These are phyloP conservation scores for Jatropha curcas DNA, from an alignment of 345 rosid genomes.

Conservation along the genomic window DNA sequence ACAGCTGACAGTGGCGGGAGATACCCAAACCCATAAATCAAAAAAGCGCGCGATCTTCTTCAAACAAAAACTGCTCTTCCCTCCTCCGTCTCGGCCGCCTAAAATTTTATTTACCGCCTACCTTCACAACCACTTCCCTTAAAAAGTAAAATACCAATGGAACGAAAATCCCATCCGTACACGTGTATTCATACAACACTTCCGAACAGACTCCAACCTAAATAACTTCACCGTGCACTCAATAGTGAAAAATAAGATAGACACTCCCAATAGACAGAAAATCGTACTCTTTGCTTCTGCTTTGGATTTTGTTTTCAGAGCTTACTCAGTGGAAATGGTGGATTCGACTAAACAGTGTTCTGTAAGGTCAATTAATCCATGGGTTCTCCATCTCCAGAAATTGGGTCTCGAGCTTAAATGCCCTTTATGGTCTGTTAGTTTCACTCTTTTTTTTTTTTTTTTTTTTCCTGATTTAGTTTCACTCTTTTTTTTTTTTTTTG, in stretches of 20 bases:
- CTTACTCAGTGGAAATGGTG: slow-evolving; percentile 35
- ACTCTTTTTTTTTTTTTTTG: background rate
- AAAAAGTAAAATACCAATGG: background rate
- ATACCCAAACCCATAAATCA: background rate
- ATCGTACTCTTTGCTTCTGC: background rate
- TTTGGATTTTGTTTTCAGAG: background rate
- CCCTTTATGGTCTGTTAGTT: slow-evolving; percentile 66
- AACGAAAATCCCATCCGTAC: background rate
- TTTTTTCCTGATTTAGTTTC: background rate
- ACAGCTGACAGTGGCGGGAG: background rate
- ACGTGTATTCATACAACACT: background rate
- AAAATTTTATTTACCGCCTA: background rate
- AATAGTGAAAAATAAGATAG: too few species aligned
- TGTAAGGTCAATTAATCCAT: slow-evolving; percentile 53
- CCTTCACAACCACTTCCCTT: background rate
- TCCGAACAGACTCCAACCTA: too few species aligned
- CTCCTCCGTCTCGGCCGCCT: background rate
- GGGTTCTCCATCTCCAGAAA: slow-evolving; percentile 78
- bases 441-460: background rate
- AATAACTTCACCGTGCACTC: too few species aligned
- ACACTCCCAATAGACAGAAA: too few species aligned
- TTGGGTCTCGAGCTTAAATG: slow-evolving; percentile 85
- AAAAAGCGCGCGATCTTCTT: slow-evolving; percentile 2
- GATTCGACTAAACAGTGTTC: slow-evolving; percentile 16
- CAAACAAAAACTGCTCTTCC: background rate